phyloP scores from a whole-genome alignment of 2,329 filamentous ascomycete genomes.

The Acrodontium crateriforme region DNA sequence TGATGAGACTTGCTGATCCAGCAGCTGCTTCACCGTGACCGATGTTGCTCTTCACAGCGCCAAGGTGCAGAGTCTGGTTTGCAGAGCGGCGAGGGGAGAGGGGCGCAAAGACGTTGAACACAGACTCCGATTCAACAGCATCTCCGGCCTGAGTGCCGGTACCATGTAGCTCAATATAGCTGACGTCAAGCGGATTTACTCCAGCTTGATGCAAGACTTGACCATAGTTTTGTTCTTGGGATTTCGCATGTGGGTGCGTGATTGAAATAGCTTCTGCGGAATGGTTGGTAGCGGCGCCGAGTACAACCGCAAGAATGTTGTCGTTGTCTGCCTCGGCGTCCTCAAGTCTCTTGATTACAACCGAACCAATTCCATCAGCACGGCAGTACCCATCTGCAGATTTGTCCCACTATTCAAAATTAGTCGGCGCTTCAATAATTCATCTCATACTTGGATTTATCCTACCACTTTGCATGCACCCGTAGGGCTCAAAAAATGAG shows the following conservation, averaged over 20 bases:
- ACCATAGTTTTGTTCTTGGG: constrained; percentile 9
- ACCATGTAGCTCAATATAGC: constrained; percentile 15
- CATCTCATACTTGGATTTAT: neutral
- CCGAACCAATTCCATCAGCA: constrained; percentile 12
- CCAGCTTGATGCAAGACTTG: constrained; percentile 10
- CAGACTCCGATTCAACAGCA: constrained; percentile 14
- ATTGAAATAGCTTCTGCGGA: constrained; percentile 15
- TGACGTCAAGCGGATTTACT: constrained; percentile 12
- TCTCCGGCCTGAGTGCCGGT: constrained; percentile 21
- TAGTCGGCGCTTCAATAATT: neutral
- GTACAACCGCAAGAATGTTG: constrained; percentile 16
- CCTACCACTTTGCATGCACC: constrained; percentile 2
- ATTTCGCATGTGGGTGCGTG: constrained; percentile 13
- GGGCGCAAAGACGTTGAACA: constrained; percentile 12
- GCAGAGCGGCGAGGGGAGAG: constrained; percentile 5
- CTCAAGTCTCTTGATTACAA: constrained; percentile 19
- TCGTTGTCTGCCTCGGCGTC: constrained; percentile 20
- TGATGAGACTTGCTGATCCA: constrained; percentile 43
- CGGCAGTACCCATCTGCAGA: constrained; percentile 15
- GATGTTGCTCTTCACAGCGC: constrained; percentile 14
- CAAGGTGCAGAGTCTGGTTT: constrained; percentile 11
- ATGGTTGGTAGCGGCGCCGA: constrained; percentile 14
- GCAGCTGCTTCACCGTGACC: constrained; percentile 16
- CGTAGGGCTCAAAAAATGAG: constrained; percentile 13
- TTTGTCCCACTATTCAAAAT: constrained; percentile 10